A percentile compares a stretch with the other conserved stretches of the same genome.
phyloP scores from a whole-genome alignment of 2,329 filamentous ascomycete genomes.

The Rachicladosporium sp. region DNA sequence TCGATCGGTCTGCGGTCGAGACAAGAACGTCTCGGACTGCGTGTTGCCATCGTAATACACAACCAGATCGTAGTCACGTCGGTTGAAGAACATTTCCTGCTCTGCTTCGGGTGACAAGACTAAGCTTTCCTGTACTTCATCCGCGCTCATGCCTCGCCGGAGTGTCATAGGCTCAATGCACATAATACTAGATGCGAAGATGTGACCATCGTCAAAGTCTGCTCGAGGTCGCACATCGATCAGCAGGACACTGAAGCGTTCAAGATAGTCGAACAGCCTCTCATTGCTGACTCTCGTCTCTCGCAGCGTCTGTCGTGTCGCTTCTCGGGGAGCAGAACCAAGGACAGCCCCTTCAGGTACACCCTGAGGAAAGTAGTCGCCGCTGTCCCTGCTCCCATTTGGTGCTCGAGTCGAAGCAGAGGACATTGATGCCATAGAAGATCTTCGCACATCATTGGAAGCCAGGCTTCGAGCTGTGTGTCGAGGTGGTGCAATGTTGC shows the following conservation, averaged over 20 bases:
- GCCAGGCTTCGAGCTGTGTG: slow-evolving; percentile 53
- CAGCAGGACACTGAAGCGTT: slow-evolving; percentile 56
- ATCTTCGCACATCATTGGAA: slow-evolving; percentile 37
- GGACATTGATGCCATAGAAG: slow-evolving; percentile 31
- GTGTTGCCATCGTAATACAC: slow-evolving; percentile 77
- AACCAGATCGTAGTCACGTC: slow-evolving; percentile 69
- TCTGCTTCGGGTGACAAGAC: slow-evolving; percentile 64
- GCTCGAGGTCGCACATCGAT: slow-evolving; percentile 76
- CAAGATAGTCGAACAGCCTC: slow-evolving; percentile 59
- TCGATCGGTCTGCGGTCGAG: slow-evolving; percentile 28
- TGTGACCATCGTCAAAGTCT: slow-evolving; percentile 78
- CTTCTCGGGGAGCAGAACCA: slow-evolving; percentile 9
- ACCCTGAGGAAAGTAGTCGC: slow-evolving; percentile 30
- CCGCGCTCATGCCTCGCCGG: slow-evolving; percentile 53
- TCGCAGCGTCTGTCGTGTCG: slow-evolving; percentile 33
- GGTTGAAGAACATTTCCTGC: slow-evolving; percentile 57
- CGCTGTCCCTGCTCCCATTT: slow-evolving; percentile 17
- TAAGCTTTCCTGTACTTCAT: slow-evolving; percentile 54
- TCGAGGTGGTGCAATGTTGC: slow-evolving; percentile 52
- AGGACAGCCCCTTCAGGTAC: slow-evolving; percentile 10
- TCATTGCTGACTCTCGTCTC: slow-evolving; percentile 54
- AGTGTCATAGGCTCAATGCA: slow-evolving; percentile 78
- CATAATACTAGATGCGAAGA: slow-evolving; percentile 70
- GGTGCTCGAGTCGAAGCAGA: slow-evolving; percentile 27
- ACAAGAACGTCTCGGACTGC: slow-evolving; percentile 45